These are phyloP conservation scores for Litsea cubeba DNA, from an alignment of 164 flowering plant genomes.

Conservation along the genomic window DNA sequence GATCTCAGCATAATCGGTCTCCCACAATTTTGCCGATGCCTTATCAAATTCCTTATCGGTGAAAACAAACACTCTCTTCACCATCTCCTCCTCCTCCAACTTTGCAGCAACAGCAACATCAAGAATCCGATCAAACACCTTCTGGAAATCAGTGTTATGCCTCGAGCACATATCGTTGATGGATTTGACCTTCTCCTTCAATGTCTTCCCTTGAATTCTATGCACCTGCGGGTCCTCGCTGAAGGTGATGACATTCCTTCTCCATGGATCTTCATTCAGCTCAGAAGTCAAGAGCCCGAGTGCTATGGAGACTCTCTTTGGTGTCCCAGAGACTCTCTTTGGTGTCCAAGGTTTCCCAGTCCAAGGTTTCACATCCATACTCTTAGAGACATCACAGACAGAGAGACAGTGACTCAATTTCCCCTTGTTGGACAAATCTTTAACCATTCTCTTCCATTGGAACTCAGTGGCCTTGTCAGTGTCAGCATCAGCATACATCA, in stretches of 20 bases:
- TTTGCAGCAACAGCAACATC: conserved; percentile 14
- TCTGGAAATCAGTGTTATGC: conserved; percentile 25
- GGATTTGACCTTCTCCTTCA: conserved; percentile 15
- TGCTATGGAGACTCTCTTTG: conserved; percentile 27
- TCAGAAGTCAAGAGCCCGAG: conserved; percentile 28
- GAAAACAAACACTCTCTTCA: conserved; percentile 49
- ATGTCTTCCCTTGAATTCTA: conserved; percentile 10
- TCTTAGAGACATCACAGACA: conserved; percentile 29
- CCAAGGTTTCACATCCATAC: conserved; percentile 29
- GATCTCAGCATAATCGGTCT: conserved; percentile 41
- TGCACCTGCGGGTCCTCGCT: conserved; percentile 12
- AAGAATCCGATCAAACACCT: conserved; percentile 26
- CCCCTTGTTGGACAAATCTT: conserved; percentile 24
- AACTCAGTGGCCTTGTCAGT: conserved; percentile 35
- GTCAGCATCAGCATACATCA: conserved; percentile 9
- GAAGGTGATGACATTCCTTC: conserved; percentile 25
- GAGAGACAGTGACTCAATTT: conserved; percentile 27
- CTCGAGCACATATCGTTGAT: conserved; percentile 25
- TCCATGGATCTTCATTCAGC: conserved; percentile 32
- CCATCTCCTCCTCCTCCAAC: conserved; percentile 23
- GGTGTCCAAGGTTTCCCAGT: no score
- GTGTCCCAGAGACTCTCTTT: conserved; percentile 11
- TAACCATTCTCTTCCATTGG: conserved; percentile 49
- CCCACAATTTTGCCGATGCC: conserved; percentile 35
- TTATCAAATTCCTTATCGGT: conserved; percentile 58